phyloP scores from a whole-genome alignment of 169 alveolate species.

The Plasmodium gaboni region DNA sequence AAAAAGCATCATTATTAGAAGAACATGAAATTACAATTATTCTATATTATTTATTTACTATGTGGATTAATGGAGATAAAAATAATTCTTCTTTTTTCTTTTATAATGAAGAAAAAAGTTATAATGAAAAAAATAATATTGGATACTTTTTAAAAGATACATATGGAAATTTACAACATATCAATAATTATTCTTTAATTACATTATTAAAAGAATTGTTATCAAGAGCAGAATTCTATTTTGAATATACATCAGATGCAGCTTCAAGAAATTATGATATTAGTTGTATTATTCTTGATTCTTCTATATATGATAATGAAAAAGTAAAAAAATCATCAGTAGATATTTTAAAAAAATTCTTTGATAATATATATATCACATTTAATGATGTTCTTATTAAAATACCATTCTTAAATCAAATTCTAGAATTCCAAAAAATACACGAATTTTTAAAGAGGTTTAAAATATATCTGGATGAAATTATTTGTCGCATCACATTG shows the following conservation, averaged over 20 bases:
- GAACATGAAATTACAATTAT: slow-evolving; percentile 56
- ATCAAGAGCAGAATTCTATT: slow-evolving; percentile 68
- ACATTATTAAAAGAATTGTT: slow-evolving; percentile 55
- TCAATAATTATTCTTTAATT: slow-evolving; percentile 51
- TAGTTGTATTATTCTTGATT: slow-evolving; percentile 58
- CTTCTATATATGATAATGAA: slow-evolving; percentile 54
- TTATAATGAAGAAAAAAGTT: slow-evolving; percentile 59
- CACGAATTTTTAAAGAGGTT: slow-evolving; percentile 45
- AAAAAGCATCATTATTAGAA: slow-evolving; percentile 32
- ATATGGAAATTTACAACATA: slow-evolving; percentile 43
- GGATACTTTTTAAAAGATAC: slow-evolving; percentile 67
- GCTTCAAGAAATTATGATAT: slow-evolving; percentile 67
- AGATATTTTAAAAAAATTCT: slow-evolving; percentile 29
- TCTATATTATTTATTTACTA: slow-evolving; percentile 58
- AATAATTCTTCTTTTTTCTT: slow-evolving; percentile 52
- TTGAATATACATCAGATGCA: slow-evolving; percentile 73
- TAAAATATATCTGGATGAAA: slow-evolving; percentile 46
- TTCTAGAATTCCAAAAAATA: slow-evolving; percentile 52
- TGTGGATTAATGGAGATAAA: slow-evolving; percentile 73
- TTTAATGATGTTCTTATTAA: slow-evolving; percentile 37
- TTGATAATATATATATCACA: slow-evolving; percentile 39
- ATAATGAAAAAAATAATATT: slow-evolving; percentile 40
- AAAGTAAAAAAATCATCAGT: slow-evolving; percentile 53
- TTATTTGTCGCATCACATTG: slow-evolving; percentile 26
- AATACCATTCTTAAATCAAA: slow-evolving; percentile 49